Conservation (phyloP, 2,329 filamentous ascomycete genomes). For the Calonectria honghensis region DNA sequence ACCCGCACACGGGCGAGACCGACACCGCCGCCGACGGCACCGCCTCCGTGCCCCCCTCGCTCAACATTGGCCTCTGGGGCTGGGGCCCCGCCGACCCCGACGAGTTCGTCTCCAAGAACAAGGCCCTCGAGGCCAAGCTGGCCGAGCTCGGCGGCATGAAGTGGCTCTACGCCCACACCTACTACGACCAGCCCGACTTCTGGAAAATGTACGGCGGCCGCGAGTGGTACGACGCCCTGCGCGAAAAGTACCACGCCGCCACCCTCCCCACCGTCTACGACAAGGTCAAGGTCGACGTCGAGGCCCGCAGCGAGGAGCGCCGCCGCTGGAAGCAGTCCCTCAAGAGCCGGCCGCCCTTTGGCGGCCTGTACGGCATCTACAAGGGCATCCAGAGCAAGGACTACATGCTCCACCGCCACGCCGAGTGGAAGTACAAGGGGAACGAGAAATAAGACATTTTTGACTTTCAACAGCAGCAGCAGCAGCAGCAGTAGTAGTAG, state of each 20-base stretch:
- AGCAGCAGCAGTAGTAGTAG: too few relatives aligned
- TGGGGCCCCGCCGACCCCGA: constrained; percentile 76
- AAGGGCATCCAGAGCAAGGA: constrained; percentile 76
- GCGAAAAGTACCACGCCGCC: constrained; percentile 77
- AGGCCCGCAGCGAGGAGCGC: constrained; percentile 63
- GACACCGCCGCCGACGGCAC: constrained; percentile 43
- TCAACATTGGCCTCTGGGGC: constrained; percentile 87
- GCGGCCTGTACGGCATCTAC: constrained; percentile 76
- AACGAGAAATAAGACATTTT: constrained; percentile 45
- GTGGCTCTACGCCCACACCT: constrained; percentile 91
- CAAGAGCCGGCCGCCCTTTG: constrained; percentile 72
- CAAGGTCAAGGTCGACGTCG: constrained; percentile 77
- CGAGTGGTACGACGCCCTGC: constrained; percentile 76
- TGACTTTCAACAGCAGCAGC: neutral
- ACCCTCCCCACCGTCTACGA: constrained; percentile 81
- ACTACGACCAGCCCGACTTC: constrained; percentile 84
- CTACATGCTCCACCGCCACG: constrained; percentile 71
- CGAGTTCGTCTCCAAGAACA: constrained; percentile 82
- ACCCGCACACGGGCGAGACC: constrained; percentile 35
- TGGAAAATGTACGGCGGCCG: constrained; percentile 76
- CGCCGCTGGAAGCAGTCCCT: constrained; percentile 63
- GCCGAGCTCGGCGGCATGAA: constrained; percentile 84
- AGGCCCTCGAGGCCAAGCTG: constrained; percentile 81
- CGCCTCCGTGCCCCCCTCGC: constrained; percentile 62
- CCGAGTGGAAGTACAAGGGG: constrained; percentile 72